Percentiles rank a stretch among this genome's conserved stretches.
These are phyloP conservation scores for Harrya chromipes DNA, from an alignment of 768 basidiomycete genomes.

Conservation along the genomic window DNA sequence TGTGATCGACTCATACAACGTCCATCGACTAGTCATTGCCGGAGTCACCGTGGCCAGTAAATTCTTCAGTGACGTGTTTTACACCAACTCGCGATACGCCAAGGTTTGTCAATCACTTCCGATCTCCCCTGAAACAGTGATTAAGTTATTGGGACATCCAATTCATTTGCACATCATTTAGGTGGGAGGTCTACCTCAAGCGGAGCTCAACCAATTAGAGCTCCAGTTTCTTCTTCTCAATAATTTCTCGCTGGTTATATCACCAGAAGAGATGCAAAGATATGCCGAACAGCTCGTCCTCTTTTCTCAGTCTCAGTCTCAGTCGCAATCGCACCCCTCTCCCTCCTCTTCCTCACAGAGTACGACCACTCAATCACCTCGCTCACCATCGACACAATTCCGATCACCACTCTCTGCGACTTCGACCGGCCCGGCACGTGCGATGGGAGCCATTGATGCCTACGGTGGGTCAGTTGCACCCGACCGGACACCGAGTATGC, in stretches of 20 bases:
- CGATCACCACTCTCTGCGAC: constrained; percentile 15
- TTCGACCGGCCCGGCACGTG: constrained; percentile 38
- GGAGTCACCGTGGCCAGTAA: constrained; percentile 99
- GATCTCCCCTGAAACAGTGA: constrained; percentile 1
- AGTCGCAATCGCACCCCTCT: constrained; percentile 35
- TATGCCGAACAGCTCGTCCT: constrained; percentile 89
- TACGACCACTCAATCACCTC: constrained; percentile 17
- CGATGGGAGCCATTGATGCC: constrained; percentile 56
- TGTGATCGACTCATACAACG: constrained; percentile 95
- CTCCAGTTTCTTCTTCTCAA: constrained; percentile 96
- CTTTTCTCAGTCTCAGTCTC: constrained; percentile 50
- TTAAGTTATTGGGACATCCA: neutral
- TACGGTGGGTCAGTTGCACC: constrained; percentile 43
- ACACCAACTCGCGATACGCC: constrained; percentile 97
- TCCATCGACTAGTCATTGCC: constrained; percentile 95
- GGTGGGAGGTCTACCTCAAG: constrained; percentile 93
- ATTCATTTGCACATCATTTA: constrained; percentile 28
- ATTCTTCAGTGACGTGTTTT: constrained; percentile 98
- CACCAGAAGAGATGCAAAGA: constrained; percentile 86
- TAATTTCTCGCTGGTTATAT: constrained; percentile 89
- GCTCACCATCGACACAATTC: constrained; percentile 18
- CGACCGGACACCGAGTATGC: constrained; percentile 28
- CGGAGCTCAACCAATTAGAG: constrained; percentile 94
- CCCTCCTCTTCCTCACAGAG: constrained; percentile 24
- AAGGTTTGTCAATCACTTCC: constrained; percentile 60